Evolutionary conservation across 352 stramenopile genomes (phyloP), one percentile per base, ranked within the genome.

Genomic region (Paralagenidium karlingii): DNA sequence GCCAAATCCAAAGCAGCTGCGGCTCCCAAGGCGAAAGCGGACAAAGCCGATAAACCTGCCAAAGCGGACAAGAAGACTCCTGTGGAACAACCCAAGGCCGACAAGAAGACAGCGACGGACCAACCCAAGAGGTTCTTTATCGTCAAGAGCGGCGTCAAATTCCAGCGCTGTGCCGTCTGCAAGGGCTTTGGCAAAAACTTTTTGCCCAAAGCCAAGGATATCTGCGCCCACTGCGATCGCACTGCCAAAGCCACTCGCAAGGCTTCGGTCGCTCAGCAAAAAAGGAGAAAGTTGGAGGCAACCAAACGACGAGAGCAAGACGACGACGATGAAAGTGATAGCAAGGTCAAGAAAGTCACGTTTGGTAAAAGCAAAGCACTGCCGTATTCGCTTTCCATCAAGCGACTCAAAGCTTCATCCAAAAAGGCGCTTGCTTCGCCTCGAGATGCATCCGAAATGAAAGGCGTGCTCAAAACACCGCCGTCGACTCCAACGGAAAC

Each of bases 341-440:
- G 43, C 0, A 41, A 49, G 18, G 54, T 53, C 28, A 88, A 85
- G 55, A 86, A 84, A 38, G 77, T 91, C 52, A 86, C 74, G 30
- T 91, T 91, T 44, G 77, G 77, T 36, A 91, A 84, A 64, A 86
- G 78, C 57, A 84, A 84, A 44, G 64, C 71, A 29, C 56, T 91
- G 13, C 58, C 60, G 15, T 73, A 91, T 40, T 68, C 76, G 26
- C 53, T 87, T 24, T 91, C 77, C 33, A 63, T 91, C 30, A 91
- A 91, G 58, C 71, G 74, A 10, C 58, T 91, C 13, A 82, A 80
- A 43, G 76, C 76, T 24, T 88, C 69, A 30, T 69, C 68, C 10
- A 82, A 73, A 51, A 68, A 76, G 36, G 60, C 3, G 16, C 3
- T 8, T 3, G 8, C 30, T 8, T 22, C 30, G 3, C n/a, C n/a